A percentile compares a stretch with the other conserved stretches of the same genome.
These are phyloP conservation scores for Didymella exigua DNA, from an alignment of 2,329 filamentous ascomycete species.

Conservation along the genomic window DNA sequence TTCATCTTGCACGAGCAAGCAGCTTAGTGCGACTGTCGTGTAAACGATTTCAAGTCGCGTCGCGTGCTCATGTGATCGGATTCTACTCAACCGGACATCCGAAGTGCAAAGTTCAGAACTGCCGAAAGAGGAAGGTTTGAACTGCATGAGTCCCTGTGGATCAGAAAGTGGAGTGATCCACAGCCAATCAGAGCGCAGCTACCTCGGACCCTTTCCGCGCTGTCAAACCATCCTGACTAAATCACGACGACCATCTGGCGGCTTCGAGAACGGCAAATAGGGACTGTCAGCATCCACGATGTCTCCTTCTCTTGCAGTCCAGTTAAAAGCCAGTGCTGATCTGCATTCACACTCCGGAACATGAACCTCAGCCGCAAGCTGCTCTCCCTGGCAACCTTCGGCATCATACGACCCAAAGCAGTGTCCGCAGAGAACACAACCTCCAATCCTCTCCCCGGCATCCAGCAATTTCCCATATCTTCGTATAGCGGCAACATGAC, in stretches of 20 bases:
- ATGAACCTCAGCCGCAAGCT: conserved; percentile 26
- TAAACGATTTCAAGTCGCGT: not conserved
- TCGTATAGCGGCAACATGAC: conserved; percentile 37
- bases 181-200: not conserved
- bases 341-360: conserved; percentile 1
- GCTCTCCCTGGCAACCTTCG: conserved; percentile 22
- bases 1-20: not conserved
- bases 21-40: not conserved
- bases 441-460: conserved; percentile 30
- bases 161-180: not conserved
- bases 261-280: not conserved
- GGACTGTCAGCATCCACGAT: conserved; percentile 20
- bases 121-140: not conserved
- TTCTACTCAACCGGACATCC: not conserved
- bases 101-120: not conserved
- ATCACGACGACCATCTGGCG: conserved; percentile 12
- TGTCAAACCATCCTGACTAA: conserved; percentile 24
- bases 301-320: not conserved
- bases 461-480: conserved; percentile 37
- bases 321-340: not conserved
- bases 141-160: not conserved
- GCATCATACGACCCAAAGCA: conserved; percentile 10
- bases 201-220: conserved; percentile 31
- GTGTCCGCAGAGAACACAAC: conserved; percentile 28
- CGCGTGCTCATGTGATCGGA: conserved; percentile 17